Conservation (phyloP, 371 early-diverging fungal species). For the Conidiobolus incongruus region DNA sequence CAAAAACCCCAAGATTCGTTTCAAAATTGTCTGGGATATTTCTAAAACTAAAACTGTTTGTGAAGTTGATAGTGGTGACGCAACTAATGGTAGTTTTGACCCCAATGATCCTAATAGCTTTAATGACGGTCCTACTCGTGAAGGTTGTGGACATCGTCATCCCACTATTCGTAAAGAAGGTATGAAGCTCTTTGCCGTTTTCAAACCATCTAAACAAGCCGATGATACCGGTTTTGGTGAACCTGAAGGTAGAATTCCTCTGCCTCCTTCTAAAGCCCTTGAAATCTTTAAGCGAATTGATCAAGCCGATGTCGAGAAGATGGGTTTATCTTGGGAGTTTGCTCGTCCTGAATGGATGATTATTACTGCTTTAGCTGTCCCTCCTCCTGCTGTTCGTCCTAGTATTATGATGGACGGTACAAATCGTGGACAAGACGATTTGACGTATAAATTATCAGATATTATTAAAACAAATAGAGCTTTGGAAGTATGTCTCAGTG, state of each 20-base stretch:
- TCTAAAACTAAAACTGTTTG: conserved; percentile 78
- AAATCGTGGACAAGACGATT: conserved; percentile 92
- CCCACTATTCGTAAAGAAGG: conserved; percentile 84
- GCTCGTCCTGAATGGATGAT: conserved; percentile 99
- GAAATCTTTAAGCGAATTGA: conserved; percentile 80
- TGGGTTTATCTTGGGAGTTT: conserved; percentile 86
- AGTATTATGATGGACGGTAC: conserved; percentile 92
- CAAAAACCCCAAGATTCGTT: conserved; percentile 47
- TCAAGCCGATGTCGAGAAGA: conserved; percentile 65
- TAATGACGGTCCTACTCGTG: conserved; percentile 7
- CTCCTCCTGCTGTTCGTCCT: conserved; percentile 98
- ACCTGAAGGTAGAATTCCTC: conserved; percentile 40
- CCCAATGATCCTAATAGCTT: conserved; percentile 5
- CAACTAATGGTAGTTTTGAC: conserved; percentile 18
- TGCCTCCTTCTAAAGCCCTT: conserved; percentile 68
- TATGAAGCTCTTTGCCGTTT: conserved; percentile 56
- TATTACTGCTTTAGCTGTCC: conserved; percentile 85
- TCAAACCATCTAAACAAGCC: conserved; percentile 17
- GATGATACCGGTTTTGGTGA: conserved; percentile 25
- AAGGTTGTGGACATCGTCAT: conserved; percentile 78
- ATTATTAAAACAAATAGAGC: conserved; percentile 93
- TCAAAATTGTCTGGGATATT: conserved; percentile 82
- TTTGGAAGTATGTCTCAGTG: conserved; percentile 73
- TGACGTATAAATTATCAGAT: conserved; percentile 94
- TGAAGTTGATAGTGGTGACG: conserved; percentile 45